A percentile compares a stretch with the other conserved stretches of the same genome.
Evolutionary conservation across 805 yeast genomes (phyloP).

Genomic region (Yamadazyma insecticola): DNA sequence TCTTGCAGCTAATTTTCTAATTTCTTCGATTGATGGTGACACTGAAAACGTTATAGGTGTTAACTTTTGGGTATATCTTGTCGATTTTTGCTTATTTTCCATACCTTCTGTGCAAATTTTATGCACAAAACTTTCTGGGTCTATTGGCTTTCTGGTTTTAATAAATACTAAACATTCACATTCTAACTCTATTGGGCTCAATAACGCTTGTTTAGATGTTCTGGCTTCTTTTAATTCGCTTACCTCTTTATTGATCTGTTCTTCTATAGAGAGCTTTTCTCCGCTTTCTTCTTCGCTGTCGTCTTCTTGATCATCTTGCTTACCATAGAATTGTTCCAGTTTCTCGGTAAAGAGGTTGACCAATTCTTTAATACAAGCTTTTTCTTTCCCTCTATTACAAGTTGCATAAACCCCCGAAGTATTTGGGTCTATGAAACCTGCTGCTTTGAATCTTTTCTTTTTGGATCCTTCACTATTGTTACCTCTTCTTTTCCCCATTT

Average conservation of each 20-base stretch:
- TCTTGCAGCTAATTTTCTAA: conserved; percentile 51
- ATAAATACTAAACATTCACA: conserved; percentile 85
- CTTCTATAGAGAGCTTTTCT: conserved; percentile 61
- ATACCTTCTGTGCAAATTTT: conserved; percentile 58
- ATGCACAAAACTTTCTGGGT: conserved; percentile 68
- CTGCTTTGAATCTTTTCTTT: conserved; percentile 42
- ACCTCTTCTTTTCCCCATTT: conserved; percentile 28
- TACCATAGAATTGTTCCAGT: conserved; percentile 28
- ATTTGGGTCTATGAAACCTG: conserved; percentile 70
- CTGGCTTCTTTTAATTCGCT: conserved; percentile 49
- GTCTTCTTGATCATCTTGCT: conserved; percentile 14
- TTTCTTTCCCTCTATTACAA: conserved; percentile 77
- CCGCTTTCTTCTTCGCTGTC: conserved; percentile 20
- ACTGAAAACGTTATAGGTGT: conserved; percentile 78
- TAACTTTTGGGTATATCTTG: conserved; percentile 71
- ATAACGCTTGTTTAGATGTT: conserved; percentile 39
- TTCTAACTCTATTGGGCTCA: conserved; percentile 59
- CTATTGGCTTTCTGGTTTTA: conserved; percentile 73
- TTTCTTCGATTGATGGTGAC: conserved; percentile 65
- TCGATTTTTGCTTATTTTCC: conserved; percentile 50
- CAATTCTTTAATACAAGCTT: conserved; percentile 71
- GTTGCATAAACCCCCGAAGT: conserved; percentile 88
- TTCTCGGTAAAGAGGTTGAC: conserved; percentile 46
- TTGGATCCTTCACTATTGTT: conserved; percentile 14
- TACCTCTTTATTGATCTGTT: conserved; percentile 67